Percentiles rank a stretch among this genome's conserved stretches.
These are phyloP conservation scores for Boletus subparvulus DNA, from an alignment of 768 basidiomycete genomes.

Conservation along the genomic window DNA sequence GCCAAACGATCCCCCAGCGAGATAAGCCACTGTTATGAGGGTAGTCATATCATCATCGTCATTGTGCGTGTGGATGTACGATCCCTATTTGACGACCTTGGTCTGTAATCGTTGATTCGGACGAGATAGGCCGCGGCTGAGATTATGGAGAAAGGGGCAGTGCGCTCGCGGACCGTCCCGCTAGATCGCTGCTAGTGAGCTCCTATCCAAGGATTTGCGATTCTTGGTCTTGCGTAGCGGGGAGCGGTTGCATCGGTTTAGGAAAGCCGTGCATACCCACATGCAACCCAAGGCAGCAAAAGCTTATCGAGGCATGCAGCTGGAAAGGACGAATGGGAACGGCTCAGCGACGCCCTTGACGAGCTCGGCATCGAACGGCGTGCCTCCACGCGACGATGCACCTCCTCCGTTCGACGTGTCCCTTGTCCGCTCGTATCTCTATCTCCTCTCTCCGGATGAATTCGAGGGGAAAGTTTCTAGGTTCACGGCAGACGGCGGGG, in stretches of 20 bases:
- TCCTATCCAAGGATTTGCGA: slow-evolving; percentile 51
- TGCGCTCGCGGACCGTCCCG: slow-evolving; percentile 48
- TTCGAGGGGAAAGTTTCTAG: too few species aligned
- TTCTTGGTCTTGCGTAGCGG: slow-evolving; percentile 49
- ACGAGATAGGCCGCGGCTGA: slow-evolving; percentile 50
- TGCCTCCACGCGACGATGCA: too few species aligned
- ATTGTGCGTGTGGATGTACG: slow-evolving; percentile 24
- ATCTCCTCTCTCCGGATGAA: too few species aligned
- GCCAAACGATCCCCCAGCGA: slow-evolving; percentile 59
- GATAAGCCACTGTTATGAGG: slow-evolving; percentile 52
- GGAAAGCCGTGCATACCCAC: slow-evolving; percentile 52
- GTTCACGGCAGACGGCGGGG: too few species aligned
- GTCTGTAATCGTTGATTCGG: background rate
- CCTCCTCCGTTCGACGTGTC: too few species aligned
- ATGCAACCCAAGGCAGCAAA: slow-evolving; percentile 47
- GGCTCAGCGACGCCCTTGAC: background rate
- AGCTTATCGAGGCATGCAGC: slow-evolving; percentile 44
- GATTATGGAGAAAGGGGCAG: slow-evolving; percentile 59
- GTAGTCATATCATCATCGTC: slow-evolving; percentile 26
- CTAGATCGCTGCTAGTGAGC: slow-evolving; percentile 52
- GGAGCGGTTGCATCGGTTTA: slow-evolving; percentile 54
- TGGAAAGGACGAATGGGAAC: slow-evolving; percentile 28
- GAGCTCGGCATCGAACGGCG: background rate
- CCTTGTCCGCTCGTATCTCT: too few species aligned
- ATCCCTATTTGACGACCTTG: background rate